These are phyloP conservation scores for Annona squamosa DNA, from an alignment of 164 flowering plant species.

Conservation along the genomic window DNA sequence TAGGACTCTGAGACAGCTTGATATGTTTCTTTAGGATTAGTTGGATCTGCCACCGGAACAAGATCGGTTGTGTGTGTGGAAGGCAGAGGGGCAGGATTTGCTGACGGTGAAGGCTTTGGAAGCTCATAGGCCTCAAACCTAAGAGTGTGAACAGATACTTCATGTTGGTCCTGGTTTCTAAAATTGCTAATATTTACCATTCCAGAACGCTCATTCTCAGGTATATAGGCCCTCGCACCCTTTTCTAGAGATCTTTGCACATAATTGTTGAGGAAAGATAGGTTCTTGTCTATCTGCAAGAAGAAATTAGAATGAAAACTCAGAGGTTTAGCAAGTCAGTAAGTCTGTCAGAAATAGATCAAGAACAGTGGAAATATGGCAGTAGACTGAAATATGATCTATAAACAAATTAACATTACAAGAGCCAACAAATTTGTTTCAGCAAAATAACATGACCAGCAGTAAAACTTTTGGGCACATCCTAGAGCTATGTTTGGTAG, in stretches of 20 bases:
- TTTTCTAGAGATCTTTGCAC: slow-evolving; percentile 63
- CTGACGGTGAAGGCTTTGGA: slow-evolving; percentile 53
- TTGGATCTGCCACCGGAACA: slow-evolving; percentile 54
- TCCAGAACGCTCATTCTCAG: slow-evolving; percentile 71
- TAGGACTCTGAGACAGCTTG: slow-evolving; percentile 29
- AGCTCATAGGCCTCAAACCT: slow-evolving; percentile 96
- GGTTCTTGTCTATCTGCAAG: slow-evolving; percentile 35
- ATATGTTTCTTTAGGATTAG: slow-evolving; percentile 37
- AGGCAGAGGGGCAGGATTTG: slow-evolving; percentile 28
- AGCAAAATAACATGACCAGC: too few species aligned
- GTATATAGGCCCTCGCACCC: slow-evolving; percentile 84
- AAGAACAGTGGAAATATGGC: not conserved
- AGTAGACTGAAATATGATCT: too few species aligned
- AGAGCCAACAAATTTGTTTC: too few species aligned
- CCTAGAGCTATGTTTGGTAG: too few species aligned
- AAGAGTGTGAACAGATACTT: slow-evolving; percentile 56
- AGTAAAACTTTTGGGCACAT: too few species aligned
- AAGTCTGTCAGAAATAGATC: not conserved
- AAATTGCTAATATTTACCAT: slow-evolving; percentile 36
- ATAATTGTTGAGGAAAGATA: slow-evolving; percentile 62
- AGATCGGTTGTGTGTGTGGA: slow-evolving; percentile 50
- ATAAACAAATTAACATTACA: too few species aligned
- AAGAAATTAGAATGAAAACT: not conserved
- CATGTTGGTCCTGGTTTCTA: slow-evolving; percentile 51
- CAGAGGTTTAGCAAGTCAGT: not conserved